Evolutionary conservation across 2,329 filamentous ascomycete genomes (phyloP), one percentile per base, ranked within the genome.

Genomic region (Triangularia setosa): DNA sequence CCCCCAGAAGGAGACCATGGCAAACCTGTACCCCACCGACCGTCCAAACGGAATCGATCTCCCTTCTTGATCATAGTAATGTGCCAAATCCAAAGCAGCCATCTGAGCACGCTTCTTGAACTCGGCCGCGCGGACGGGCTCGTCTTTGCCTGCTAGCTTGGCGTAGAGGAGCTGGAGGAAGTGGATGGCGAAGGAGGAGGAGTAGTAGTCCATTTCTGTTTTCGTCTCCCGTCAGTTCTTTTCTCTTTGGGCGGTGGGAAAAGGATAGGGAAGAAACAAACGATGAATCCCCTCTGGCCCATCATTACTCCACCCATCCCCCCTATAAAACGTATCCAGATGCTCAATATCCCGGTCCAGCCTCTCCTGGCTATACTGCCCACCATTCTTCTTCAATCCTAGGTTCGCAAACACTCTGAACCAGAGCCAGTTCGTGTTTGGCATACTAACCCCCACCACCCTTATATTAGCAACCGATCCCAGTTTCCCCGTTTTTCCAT

Each of bases 371-470:
- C 88, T 90, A 77, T 88, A 91, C 57, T 84, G 83, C 0, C 87
- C 90, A 1, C 89, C 88, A 69, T 92, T 91, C 69, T 88, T 90
- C 73, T 90, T 89, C 33, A 93, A 76, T 0, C 90, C 90, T 0
- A 94, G 81, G 70, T 94, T 94, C 44, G 90, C 90, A 72, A 94
- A 94, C 4, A 94, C 90, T 44, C 91, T 86, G 73, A 94, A 94
- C 91, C 91, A 94, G 3, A 93, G 81, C 89, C 89, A 88, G 68
- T 83, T 83, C 21, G 84, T 86, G 70, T 87, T 84, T 1, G 84
- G 85, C 84, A 93, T 93, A 66, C 90, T 92, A n/a, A n/a, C n/a
- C n/a, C n/a, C n/a, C n/a, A n/a, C n/a, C n/a, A 70, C 67, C 57
- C 11, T 24, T 23, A 1, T 33, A 58, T 69, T 33, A 67, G 59